Evolutionary conservation across 805 yeast genomes (phyloP).

Genomic region (Metschnikowia drakensbergensis): DNA sequence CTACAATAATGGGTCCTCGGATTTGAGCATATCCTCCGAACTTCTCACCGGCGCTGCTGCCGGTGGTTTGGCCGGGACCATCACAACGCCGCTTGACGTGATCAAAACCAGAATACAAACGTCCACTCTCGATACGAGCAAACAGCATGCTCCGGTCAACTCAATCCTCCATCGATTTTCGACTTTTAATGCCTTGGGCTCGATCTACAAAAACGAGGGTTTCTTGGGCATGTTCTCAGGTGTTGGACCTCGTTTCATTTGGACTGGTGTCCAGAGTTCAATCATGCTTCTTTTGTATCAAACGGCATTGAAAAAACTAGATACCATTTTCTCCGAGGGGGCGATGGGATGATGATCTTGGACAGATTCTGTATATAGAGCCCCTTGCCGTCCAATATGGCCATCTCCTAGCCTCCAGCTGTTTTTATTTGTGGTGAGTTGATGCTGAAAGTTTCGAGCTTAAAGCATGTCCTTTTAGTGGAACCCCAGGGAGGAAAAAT

Average conservation of each 20-base stretch:
- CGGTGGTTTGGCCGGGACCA: slow-evolving; percentile 84
- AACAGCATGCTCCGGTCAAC: not conserved
- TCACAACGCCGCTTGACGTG: slow-evolving; percentile 91
- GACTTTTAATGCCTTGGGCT: slow-evolving; percentile 30
- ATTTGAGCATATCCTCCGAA: slow-evolving; percentile 58
- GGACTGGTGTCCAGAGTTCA: slow-evolving; percentile 95
- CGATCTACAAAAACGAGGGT: slow-evolving; percentile 71
- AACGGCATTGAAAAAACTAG: slow-evolving; percentile 57
- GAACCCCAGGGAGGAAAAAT: not conserved
- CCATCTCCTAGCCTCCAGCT: not conserved
- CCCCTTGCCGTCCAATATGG: not conserved
- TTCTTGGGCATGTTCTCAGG: slow-evolving; percentile 80
- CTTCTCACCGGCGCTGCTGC: slow-evolving; percentile 90
- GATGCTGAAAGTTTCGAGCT: not conserved
- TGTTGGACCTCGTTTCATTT: slow-evolving; percentile 91
- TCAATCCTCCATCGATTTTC: slow-evolving; percentile 20
- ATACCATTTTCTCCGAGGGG: slow-evolving; percentile 17
- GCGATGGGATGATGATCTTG: not conserved
- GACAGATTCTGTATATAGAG: slow-evolving; percentile 2
- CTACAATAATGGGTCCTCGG: slow-evolving; percentile 31
- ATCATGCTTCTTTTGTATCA: slow-evolving; percentile 91
- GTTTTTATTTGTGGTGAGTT: not conserved
- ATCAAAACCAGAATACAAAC: slow-evolving; percentile 93
- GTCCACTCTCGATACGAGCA: slow-evolving; percentile 42
- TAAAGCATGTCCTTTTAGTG: not conserved